Conservation (phyloP, 116 monocot species). For the Iris pallida region DNA sequence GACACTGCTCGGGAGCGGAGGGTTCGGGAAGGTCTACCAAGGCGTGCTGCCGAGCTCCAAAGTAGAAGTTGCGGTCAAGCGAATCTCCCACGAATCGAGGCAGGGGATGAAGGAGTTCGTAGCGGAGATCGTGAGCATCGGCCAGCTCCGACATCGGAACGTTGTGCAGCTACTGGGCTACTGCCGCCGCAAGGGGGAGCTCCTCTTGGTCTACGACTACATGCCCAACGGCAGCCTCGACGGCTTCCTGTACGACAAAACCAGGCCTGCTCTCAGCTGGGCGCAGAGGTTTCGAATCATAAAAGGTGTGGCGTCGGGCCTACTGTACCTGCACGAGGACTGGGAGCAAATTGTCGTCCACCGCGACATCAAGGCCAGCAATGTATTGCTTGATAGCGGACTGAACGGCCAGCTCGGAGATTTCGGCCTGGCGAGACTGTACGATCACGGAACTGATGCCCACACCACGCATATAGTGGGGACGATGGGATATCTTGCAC, state of each 20-base stretch:
- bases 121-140: slow-evolving; percentile 17
- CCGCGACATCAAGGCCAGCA: slow-evolving; percentile 38
- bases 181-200: slow-evolving; percentile 13
- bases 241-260: slow-evolving; percentile 3
- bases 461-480: slow-evolving; percentile 30
- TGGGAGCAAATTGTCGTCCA: slow-evolving; percentile 31
- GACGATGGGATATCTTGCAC: slow-evolving; percentile 38
- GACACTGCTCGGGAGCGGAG: slow-evolving; percentile 9
- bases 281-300: slow-evolving; percentile 21
- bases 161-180: slow-evolving; percentile 23
- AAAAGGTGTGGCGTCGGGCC: slow-evolving; percentile 22
- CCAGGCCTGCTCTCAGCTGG: slow-evolving; percentile 12
- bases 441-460: slow-evolving; percentile 24
- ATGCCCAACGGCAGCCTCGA: slow-evolving; percentile 30
- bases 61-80: slow-evolving; percentile 21
- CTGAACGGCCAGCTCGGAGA: slow-evolving; percentile 33
- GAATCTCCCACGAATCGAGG: slow-evolving; percentile 16
- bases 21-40: slow-evolving; percentile 23
- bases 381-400: slow-evolving; percentile 32
- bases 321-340: slow-evolving; percentile 36
- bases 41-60: slow-evolving; percentile 19
- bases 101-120: slow-evolving; percentile 27
- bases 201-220: slow-evolving; percentile 23
- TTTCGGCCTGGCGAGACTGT: slow-evolving; percentile 31
- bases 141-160: slow-evolving; percentile 19